Base-by-base conservation (phyloP, 2,329 filamentous ascomycete genomes). In the Fusarium sp. region DNA sequence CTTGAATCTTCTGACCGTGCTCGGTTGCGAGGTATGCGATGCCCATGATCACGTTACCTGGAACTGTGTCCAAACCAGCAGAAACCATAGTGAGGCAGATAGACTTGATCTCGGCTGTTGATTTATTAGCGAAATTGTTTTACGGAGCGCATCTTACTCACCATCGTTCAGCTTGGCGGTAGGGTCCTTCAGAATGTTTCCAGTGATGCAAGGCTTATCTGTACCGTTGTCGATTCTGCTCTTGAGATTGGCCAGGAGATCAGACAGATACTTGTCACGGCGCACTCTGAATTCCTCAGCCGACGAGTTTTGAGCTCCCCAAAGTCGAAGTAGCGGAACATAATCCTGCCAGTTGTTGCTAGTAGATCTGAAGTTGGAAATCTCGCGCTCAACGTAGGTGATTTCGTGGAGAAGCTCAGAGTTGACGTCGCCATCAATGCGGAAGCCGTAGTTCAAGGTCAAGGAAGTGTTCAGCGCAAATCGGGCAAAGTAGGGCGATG, bases 301-400 rank as follows among this genome's bases (percentile, higher is more conserved):
- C 55, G 90, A 87, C 6, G 85, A 85, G 76, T 90, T 94, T 72
- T 87, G 87, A 38, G 86, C 89, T 6, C 90, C 88, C 73, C 90
- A 87, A 5, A 94, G 80, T 35, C 94, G 87, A 69, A 96, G 80
- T 10, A 95, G 77, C 0, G 94, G 93, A n/a, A 96, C 89, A 75
- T 96, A 96, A 78, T 96, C 94, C 78, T 94, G 92, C 90, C 92
- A 94, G 80, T 96, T 96, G 79, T 95, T 94, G 76, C 91, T 94
- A 1, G 93, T 96, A 33, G 90, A 93, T 54, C 94, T 85, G 79
- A 95, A 92, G 76, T 93, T 93, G 60, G 91, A 92, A 31, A 96
- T 90, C 10, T 90, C 91, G 36, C 93, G 88, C 80, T 96, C 94
- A 7, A 96, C 93, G 52, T 91, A 86, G 1, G 91, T 90, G 65